A percentile compares a stretch with the other conserved stretches of the same genome.
Evolutionary conservation across 192 early-diverging fungal species (phyloP).

Genomic region (Coemansia sp.): DNA sequence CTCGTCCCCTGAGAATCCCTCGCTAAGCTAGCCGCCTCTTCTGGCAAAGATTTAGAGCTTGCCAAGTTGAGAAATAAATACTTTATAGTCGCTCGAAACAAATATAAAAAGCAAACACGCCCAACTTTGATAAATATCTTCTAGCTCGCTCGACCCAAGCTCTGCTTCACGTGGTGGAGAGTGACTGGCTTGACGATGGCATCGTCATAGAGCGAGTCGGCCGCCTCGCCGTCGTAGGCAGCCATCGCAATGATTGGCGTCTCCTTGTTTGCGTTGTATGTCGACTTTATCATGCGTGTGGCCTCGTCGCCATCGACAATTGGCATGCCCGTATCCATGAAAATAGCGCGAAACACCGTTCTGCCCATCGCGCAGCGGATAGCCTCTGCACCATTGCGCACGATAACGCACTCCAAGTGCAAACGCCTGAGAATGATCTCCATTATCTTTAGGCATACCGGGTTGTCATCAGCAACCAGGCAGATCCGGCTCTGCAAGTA

Average conservation of each 20-base stretch:
- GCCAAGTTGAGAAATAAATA: background rate
- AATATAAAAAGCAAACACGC: background rate
- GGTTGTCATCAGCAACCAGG: slow-evolving; percentile 91
- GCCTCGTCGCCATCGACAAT: slow-evolving; percentile 91
- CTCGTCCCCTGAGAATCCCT: background rate
- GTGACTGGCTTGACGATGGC: slow-evolving; percentile 40
- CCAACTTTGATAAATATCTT: background rate
- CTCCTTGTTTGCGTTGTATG: slow-evolving; percentile 77
- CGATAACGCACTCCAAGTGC: slow-evolving; percentile 77
- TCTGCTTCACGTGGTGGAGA: slow-evolving; percentile 12
- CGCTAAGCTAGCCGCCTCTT: background rate
- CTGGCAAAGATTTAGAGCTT: background rate
- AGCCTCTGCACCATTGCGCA: slow-evolving; percentile 89
- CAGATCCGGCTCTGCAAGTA: slow-evolving; percentile 46
- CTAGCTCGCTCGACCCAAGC: slow-evolving; percentile 3
- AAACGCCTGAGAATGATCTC: slow-evolving; percentile 80
- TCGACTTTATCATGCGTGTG: slow-evolving; percentile 92
- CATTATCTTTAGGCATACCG: slow-evolving; percentile 82
- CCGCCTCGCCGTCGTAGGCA: slow-evolving; percentile 66
- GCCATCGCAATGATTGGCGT: slow-evolving; percentile 84
- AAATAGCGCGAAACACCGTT: slow-evolving; percentile 88
- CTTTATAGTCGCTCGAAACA: background rate
- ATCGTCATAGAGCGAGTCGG: slow-evolving; percentile 28
- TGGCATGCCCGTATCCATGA: slow-evolving; percentile 94
- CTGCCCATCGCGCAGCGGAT: slow-evolving; percentile 85